A percentile compares a stretch with the other conserved stretches of the same genome.
phyloP scores from a whole-genome alignment of 768 basidiomycete species.

The Lactarius pseudohatsudake region DNA sequence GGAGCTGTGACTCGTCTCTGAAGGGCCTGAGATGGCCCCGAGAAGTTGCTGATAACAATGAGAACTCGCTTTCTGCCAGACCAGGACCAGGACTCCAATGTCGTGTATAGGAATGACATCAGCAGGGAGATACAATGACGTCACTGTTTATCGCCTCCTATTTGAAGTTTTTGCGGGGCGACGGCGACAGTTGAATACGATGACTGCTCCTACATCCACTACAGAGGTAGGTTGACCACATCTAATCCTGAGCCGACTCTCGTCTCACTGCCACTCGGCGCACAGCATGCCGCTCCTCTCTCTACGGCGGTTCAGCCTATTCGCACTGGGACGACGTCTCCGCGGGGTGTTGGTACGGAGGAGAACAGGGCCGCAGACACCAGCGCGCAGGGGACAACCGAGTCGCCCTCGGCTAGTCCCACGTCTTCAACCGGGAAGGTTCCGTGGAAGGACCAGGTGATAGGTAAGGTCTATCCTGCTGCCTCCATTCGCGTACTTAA shows the following conservation, averaged over 20 bases:
- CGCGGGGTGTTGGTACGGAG: slow-evolving; percentile 32
- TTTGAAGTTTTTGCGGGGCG: too few relatives aligned
- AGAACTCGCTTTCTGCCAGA: too few relatives aligned
- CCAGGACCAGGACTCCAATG: too few relatives aligned
- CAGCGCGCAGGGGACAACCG: slow-evolving; percentile 26
- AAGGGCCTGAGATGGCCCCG: too few relatives aligned
- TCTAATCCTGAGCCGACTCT: neutral
- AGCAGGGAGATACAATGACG: too few relatives aligned
- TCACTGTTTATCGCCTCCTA: too few relatives aligned
- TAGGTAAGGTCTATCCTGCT: slow-evolving; percentile 41
- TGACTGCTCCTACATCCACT: too few relatives aligned
- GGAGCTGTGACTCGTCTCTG: too few relatives aligned
- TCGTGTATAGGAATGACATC: too few relatives aligned
- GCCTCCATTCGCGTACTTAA: neutral
- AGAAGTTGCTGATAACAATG: too few relatives aligned
- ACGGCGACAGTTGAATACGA: too few relatives aligned
- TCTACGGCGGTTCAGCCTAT: neutral
- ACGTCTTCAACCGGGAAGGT: slow-evolving; percentile 35
- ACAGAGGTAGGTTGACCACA: too few relatives aligned
- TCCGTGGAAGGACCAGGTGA: slow-evolving; percentile 59
- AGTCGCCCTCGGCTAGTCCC: slow-evolving; percentile 28
- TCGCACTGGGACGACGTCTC: neutral
- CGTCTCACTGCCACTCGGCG: neutral
- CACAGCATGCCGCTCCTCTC: neutral
- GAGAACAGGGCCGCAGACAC: slow-evolving; percentile 35